These are phyloP conservation scores for Schizosaccharomyces versatilis DNA, from an alignment of 1,139 yeast genomes.

Conservation along the genomic window DNA sequence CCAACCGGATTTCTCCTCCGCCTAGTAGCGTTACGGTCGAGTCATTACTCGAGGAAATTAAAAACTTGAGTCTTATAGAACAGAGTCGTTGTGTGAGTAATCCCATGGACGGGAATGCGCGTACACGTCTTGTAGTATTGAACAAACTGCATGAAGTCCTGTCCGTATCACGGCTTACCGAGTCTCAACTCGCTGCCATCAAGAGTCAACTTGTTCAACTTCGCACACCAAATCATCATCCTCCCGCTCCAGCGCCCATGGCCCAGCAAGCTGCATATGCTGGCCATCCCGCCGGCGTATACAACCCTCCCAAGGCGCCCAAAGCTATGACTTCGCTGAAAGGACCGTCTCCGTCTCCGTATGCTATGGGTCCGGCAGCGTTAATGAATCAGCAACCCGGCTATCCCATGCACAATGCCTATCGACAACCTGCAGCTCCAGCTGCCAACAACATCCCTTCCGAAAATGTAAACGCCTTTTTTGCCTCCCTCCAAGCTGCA, in stretches of 20 bases:
- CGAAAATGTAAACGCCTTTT: neutral
- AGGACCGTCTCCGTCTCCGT: neutral
- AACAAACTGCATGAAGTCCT: constrained; percentile 10
- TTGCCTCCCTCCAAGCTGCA: neutral
- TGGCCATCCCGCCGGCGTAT: neutral
- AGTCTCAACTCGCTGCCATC: constrained; percentile 10
- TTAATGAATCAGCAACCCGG: neutral
- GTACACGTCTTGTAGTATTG: neutral
- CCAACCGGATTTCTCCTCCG: neutral
- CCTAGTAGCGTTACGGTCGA: neutral
- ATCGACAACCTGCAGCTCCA: neutral
- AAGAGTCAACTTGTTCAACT: constrained; percentile 6
- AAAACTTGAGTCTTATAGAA: neutral
- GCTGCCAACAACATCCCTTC: neutral
- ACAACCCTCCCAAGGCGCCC: neutral
- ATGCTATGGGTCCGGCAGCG: neutral
- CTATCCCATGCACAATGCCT: neutral
- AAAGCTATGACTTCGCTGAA: no score
- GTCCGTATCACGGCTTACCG: constrained; percentile 10
- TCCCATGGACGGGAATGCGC: neutral
- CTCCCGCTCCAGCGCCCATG: neutral
- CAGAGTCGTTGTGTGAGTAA: neutral
- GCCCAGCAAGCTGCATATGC: neutral
- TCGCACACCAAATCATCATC: neutral
- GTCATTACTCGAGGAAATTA: neutral